Evolutionary conservation across 1,139 yeast genomes (phyloP).

Genomic region (Ogataea hybrid): DNA sequence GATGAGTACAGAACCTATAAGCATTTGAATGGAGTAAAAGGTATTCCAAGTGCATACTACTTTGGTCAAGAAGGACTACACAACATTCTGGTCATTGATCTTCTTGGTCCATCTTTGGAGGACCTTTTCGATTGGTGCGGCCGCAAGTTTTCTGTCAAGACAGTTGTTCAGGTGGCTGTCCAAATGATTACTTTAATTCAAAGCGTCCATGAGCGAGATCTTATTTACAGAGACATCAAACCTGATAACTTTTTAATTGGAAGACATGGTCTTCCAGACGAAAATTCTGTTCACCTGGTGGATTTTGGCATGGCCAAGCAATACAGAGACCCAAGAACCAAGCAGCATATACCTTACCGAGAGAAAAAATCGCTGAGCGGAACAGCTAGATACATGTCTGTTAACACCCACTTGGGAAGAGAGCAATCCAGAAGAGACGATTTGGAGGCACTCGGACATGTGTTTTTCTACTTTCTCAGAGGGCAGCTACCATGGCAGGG

Average conservation of each 20-base stretch:
- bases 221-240: slow-evolving; percentile 73
- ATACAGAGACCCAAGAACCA: slow-evolving; percentile 91
- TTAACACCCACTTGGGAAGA: slow-evolving; percentile 62
- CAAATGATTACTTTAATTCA: slow-evolving; percentile 73
- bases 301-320: slow-evolving; percentile 99
- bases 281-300: slow-evolving; percentile 66
- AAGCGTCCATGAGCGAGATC: slow-evolving; percentile 63
- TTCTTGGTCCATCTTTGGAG: slow-evolving; percentile 74
- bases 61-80: slow-evolving; percentile 82
- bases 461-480: slow-evolving; percentile 57
- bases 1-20: slow-evolving; percentile 77
- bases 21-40: slow-evolving; percentile 56
- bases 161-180: slow-evolving; percentile 71
- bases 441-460: slow-evolving; percentile 63
- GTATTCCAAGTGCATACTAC: slow-evolving; percentile 73
- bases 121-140: slow-evolving; percentile 85
- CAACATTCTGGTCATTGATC: slow-evolving; percentile 68
- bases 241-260: slow-evolving; percentile 78
- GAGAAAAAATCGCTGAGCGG: slow-evolving; percentile 70
- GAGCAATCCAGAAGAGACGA: slow-evolving; percentile 67
- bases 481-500: slow-evolving; percentile 64
- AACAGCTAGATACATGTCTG: slow-evolving; percentile 65
- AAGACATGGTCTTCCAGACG: slow-evolving; percentile 61
- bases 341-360: slow-evolving; percentile 94
- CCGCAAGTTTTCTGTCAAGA: slow-evolving; percentile 62